Evolutionary conservation across 257 asterid species (phyloP).

Genomic region (Solanum lignicaule): DNA sequence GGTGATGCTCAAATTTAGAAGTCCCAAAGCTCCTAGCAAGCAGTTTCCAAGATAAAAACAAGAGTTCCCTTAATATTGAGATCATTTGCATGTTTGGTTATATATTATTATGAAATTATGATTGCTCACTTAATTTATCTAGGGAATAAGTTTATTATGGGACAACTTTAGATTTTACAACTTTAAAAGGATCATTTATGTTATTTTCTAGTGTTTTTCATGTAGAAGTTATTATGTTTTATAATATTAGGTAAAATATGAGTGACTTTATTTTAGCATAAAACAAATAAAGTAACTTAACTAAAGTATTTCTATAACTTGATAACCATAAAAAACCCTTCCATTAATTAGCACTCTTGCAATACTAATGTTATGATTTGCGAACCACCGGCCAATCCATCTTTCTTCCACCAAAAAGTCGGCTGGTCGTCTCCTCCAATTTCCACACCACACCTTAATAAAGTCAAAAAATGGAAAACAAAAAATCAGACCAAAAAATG

Average conservation of each 20-base stretch:
- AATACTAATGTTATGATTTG: not conserved
- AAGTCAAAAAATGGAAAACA: not conserved
- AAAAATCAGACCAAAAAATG: conserved; percentile 2
- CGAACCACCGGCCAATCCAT: not conserved
- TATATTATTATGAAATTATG: not conserved
- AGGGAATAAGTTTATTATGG: not conserved
- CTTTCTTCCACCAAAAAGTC: not conserved
- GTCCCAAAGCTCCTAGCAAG: not conserved
- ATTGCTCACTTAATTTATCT: not conserved
- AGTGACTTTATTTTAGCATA: too few species aligned
- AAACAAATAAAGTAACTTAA: not conserved
- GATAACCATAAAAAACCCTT: not conserved
- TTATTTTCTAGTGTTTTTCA: not conserved
- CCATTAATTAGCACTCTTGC: not conserved
- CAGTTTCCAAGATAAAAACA: not conserved
- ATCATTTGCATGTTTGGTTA: not conserved
- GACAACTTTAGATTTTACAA: too few species aligned
- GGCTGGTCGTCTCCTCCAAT: not conserved
- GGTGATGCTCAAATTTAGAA: not conserved
- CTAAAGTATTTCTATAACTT: not conserved
- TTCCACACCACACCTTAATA: not conserved
- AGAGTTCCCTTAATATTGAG: not conserved
- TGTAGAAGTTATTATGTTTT: too few species aligned
- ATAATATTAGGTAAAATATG: too few species aligned
- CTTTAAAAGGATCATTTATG: not conserved